Conservation (phyloP, 768 basidiomycete genomes). For the Panaeolus cyanescens region DNA sequence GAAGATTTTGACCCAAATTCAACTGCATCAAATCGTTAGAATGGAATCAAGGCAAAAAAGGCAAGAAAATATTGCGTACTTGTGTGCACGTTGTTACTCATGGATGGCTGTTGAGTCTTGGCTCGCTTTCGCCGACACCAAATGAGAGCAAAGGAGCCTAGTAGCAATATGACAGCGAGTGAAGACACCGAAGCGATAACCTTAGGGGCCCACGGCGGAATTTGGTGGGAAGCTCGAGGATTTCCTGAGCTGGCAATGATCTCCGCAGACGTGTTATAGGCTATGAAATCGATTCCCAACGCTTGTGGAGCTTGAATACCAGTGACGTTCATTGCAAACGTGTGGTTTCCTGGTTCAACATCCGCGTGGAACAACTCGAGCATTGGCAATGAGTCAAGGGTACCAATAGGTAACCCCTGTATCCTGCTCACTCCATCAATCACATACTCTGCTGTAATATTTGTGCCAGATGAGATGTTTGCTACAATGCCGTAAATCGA, state of each 20-base stretch:
- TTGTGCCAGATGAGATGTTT: conserved; percentile 23
- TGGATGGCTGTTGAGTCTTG: not conserved
- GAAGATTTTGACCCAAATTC: not conserved
- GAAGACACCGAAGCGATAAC: conserved; percentile 12
- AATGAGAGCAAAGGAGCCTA: not conserved
- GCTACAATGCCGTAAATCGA: conserved; percentile 36
- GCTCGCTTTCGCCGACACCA: not conserved
- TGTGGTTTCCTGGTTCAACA: conserved; percentile 35
- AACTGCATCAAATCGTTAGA: not conserved
- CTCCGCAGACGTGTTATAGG: conserved; percentile 37
- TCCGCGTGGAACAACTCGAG: conserved; percentile 35
- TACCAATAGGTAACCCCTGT: conserved; percentile 24
- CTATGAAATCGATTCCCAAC: conserved; percentile 40
- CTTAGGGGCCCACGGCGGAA: conserved; percentile 9
- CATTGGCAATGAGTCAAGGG: conserved; percentile 33
- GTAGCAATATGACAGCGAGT: not conserved
- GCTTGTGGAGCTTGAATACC: conserved; percentile 30
- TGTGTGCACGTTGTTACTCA: not conserved
- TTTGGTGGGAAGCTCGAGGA: not conserved
- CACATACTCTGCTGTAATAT: conserved; percentile 36
- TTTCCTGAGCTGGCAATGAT: not conserved
- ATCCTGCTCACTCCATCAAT: conserved; percentile 34
- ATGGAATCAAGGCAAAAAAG: not conserved
- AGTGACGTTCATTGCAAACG: conserved; percentile 37
- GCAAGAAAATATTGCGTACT: not conserved